A percentile compares a stretch with the other conserved stretches of the same genome.
Conservation (phyloP, 345 rosid genomes). For the Raphanus sativus region DNA sequence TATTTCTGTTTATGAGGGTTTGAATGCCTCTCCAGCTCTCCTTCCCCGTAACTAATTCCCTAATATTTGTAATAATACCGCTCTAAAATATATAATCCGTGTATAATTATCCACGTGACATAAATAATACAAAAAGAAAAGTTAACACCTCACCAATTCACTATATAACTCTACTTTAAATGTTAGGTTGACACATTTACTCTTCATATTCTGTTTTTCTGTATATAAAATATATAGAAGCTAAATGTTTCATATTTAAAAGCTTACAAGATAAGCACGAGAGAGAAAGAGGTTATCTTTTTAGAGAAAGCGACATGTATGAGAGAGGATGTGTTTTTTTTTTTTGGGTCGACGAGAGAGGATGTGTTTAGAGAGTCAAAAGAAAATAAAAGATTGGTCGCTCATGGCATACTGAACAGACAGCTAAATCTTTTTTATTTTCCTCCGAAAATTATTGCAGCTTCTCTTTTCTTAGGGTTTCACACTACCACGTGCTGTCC, state of each 20-base stretch:
- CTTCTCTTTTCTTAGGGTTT: conserved; percentile 33
- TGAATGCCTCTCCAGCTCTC: background rate
- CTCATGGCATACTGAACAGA: conserved; percentile 25
- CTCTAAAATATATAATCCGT: background rate
- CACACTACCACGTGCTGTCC: conserved; percentile 22
- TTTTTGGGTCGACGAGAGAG: background rate
- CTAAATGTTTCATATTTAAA: conserved; percentile 33
- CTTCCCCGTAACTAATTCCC: background rate
- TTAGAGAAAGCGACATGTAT: conserved; percentile 54
- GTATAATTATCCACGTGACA: background rate
- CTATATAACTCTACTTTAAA: background rate
- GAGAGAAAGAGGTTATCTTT: conserved; percentile 52
- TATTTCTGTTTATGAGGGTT: background rate
- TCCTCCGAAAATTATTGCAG: conserved; percentile 25
- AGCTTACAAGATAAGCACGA: conserved; percentile 67
- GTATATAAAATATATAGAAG: background rate
- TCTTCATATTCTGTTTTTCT: background rate
- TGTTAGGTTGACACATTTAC: conserved; percentile 14
- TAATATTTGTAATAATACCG: background rate
- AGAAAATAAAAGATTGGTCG: conserved; percentile 38
- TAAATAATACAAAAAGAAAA: background rate
- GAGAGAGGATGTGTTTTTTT: background rate
- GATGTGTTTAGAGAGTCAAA: conserved; percentile 11
- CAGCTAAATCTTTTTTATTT: background rate
- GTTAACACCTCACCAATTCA: background rate